A percentile compares a stretch with the other conserved stretches of the same genome.
phyloP scores from a whole-genome alignment of 257 asterid species.

The Thymus quinquecostatus region DNA sequence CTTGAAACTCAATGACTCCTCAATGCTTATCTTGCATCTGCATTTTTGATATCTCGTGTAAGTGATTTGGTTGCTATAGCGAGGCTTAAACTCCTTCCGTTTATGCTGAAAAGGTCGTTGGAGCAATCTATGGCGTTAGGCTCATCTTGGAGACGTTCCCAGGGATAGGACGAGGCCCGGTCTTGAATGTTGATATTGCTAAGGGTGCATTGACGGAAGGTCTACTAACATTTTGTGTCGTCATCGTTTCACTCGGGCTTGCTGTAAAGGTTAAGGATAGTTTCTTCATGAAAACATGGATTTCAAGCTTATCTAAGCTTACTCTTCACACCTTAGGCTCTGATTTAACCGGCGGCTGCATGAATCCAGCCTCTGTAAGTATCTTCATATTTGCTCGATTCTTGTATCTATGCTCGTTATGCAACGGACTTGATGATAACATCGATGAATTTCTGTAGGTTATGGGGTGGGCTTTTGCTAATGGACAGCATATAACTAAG shows the following conservation, averaged over 20 bases:
- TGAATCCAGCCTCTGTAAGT: slow-evolving; percentile 91
- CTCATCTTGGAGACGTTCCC: slow-evolving; percentile 57
- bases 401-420: background rate
- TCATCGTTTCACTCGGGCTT: slow-evolving; percentile 56
- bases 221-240: slow-evolving; percentile 57
- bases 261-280: slow-evolving; percentile 48
- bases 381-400: background rate
- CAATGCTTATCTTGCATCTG: background rate
- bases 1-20: background rate
- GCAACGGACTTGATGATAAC: background rate
- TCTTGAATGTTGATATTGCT: slow-evolving; percentile 60
- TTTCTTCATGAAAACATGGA: slow-evolving; percentile 78
- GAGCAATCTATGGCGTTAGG: slow-evolving; percentile 68
- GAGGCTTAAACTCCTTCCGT: background rate
- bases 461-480: slow-evolving; percentile 88
- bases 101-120: slow-evolving; percentile 53
- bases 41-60: background rate
- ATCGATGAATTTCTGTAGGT: slow-evolving; percentile 43
- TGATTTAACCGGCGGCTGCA: slow-evolving; percentile 83
- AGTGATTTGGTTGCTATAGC: background rate
- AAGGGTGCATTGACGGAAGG: slow-evolving; percentile 83
- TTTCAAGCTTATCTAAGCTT: slow-evolving; percentile 70
- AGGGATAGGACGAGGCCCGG: slow-evolving; percentile 67
- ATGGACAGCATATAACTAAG: slow-evolving; percentile 74
- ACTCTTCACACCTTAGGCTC: slow-evolving; percentile 84